Evolutionary conservation across 345 rosid genomes (phyloP), one percentile per base, ranked within the genome.

Genomic region (Rhodamnia argentea): DNA sequence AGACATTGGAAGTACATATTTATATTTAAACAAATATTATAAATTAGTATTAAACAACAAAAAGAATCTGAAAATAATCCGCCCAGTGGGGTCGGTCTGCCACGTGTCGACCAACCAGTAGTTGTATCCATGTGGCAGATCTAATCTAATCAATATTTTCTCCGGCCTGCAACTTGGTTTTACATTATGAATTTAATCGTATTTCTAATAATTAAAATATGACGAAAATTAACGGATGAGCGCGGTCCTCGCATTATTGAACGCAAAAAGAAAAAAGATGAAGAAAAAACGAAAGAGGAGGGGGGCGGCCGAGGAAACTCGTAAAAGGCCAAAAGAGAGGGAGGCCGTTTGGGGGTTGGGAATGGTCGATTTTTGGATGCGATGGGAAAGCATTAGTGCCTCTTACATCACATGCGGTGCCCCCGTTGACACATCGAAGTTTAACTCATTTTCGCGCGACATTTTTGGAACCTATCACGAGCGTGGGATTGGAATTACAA

Each of bases 381-480:
- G 9, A 37, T 11, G 52, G 78, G 32, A 37, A 32, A 70, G 78
- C 47, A 18, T 2, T 1, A 9, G 44, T 32, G 78, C 78, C 16
- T 16, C 23, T 32, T 9, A 2, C 47, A 9, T 70, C 24, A 4
- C 18, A 6, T 37, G 44, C 20, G 26, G 16, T 16, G 11, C 51
- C 42, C 51, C 78, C 78, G 18, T 37, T 1, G 78, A 70, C 78
- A 2, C 13, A 10, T 70, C 47, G 10, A 32, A 6, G 52, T 50
- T 10, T 12, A 14, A 18, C 44, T 15, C 29, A 7, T 57, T 24
- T 15, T 4, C 12, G 3, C 0, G 5, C 24, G 4, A 20, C 18
- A 3, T 55, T 55, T 55, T 29, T 62, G 0, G 40, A 29, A 62
- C 7, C 4, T 3, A 9, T 62, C 23, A 1, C 42, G 32, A 4